Evolutionary conservation across 805 yeast genomes (phyloP).

Genomic region (Ogataea polymorpha): DNA sequence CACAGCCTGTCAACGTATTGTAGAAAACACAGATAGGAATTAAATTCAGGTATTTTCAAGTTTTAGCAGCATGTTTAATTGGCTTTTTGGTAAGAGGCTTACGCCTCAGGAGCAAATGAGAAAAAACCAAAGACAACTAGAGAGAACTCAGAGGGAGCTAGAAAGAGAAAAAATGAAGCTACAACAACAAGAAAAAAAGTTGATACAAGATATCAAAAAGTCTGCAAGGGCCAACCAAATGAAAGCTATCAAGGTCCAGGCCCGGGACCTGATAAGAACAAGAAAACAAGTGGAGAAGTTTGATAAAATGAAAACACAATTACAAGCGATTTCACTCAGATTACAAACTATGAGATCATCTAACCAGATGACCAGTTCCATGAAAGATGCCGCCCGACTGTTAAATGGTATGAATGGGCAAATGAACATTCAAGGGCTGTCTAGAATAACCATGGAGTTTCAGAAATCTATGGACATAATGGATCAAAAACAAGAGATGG

Average conservation of each 20-base stretch:
- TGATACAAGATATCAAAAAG: conserved; percentile 81
- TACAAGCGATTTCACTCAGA: conserved; percentile 90
- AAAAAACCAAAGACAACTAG: conserved; percentile 92
- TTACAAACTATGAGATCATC: conserved; percentile 90
- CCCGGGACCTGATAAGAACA: conserved; percentile 90
- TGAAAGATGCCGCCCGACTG: conserved; percentile 88
- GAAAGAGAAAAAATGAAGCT: conserved; percentile 83
- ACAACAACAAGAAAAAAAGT: conserved; percentile 88
- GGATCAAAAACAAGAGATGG: conserved; percentile 99
- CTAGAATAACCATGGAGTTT: conserved; percentile 90
- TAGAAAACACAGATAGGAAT: too few species aligned
- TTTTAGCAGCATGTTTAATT: conserved; percentile 59
- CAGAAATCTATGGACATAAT: conserved; percentile 91
- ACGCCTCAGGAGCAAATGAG: conserved; percentile 95
- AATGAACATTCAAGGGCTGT: conserved; percentile 88
- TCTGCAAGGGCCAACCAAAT: conserved; percentile 89
- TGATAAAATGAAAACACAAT: conserved; percentile 88
- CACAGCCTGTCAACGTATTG: too few species aligned
- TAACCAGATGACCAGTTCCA: conserved; percentile 91
- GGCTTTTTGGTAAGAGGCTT: conserved; percentile 92
- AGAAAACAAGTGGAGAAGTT: conserved; percentile 81
- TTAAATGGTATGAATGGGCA: conserved; percentile 79
- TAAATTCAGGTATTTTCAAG: background rate
- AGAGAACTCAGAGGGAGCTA: conserved; percentile 89
- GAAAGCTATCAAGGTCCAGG: conserved; percentile 89